Evolutionary conservation across 371 early-diverging fungal species (phyloP), one percentile per base, ranked within the genome.

Genomic region (Mucor mucedo): DNA sequence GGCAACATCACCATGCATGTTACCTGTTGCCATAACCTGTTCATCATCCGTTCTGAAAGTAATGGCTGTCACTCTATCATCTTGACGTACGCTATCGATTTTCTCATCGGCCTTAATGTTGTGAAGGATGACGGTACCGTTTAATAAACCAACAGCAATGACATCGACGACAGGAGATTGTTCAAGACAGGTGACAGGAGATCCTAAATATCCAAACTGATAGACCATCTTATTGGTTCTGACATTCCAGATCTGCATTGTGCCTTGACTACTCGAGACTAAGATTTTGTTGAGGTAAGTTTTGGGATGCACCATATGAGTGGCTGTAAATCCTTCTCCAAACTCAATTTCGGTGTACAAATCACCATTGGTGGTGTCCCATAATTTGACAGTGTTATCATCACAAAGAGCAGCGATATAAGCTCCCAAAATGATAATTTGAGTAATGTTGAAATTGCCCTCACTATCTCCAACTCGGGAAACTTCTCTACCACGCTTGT

Each of bases 231-330:
- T 87, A 63, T 93, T 88, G 58, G 88, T 86, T 53, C 84, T 82
- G 67, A 97, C 85, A 73, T 98, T 98, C 95, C 95, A 97, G 53
- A 98, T 80, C 78, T 94, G 92, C 89, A 97, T 85, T 0, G 83
- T 71, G 33, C 97, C 98, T 67, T 97, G 90, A 10, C 84, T 84
- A 66, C 93, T 91, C 28, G 87, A 94, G 13, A 97, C 75, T 14
- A 98, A 79, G 5, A 98, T 78, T 75, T 98, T 98, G 86, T 98
- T 97, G 44, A 98, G 78, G 78, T 97, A 98, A 0, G 98, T 96
- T 79, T 88, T 90, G 35, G 98, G 99, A 65, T 98, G 99, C 40
- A 96, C 75, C 44, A 96, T 76, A 0, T 84, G 64, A 4, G 93
- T 88, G 2, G 89, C 84, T 28, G 83, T 84, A 75, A 97, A 97